Conservation (phyloP, 2,329 filamentous ascomycete species). For the Knufia fluminis region DNA sequence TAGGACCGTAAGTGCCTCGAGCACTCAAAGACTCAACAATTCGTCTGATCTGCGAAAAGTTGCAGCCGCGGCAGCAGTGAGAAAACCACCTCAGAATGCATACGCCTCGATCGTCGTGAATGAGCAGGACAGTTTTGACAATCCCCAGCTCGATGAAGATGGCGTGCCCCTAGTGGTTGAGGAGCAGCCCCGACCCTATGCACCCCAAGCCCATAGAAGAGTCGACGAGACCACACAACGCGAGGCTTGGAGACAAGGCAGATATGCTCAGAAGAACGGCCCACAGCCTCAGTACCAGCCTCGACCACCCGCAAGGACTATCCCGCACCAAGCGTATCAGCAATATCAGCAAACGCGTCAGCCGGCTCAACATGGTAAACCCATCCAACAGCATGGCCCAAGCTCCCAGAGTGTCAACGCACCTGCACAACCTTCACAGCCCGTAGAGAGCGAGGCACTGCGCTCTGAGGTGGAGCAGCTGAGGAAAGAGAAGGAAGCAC, state of each 20-base stretch:
- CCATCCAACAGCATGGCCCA: background rate
- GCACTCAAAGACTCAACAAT: constrained; percentile 8
- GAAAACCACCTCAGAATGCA: background rate
- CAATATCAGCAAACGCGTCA: constrained; percentile 9
- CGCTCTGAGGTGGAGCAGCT: constrained; percentile 18
- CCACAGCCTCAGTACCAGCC: background rate
- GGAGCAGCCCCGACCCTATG: constrained; percentile 16
- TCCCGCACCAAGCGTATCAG: constrained; percentile 9
- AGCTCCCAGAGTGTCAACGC: background rate
- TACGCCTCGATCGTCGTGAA: background rate
- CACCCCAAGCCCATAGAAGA: constrained; percentile 7
- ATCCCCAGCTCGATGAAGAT: constrained; percentile 34
- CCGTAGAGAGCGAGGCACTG: constrained; percentile 25
- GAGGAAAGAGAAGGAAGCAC: constrained; percentile 31
- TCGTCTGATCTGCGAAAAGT: background rate
- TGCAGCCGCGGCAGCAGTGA: background rate
- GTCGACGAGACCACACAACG: constrained; percentile 19
- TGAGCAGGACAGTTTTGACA: constrained; percentile 33
- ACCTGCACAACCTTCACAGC: background rate
- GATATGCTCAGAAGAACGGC: constrained; percentile 17
- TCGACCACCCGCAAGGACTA: background rate
- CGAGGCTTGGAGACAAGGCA: constrained; percentile 22
- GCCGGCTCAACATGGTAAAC: background rate
- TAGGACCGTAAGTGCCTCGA: background rate
- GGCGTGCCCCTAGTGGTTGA: constrained; percentile 22